A percentile compares a stretch with the other conserved stretches of the same genome.
Conservation (phyloP, 352 stramenopile species). For the Phytophthora colocasiae region DNA sequence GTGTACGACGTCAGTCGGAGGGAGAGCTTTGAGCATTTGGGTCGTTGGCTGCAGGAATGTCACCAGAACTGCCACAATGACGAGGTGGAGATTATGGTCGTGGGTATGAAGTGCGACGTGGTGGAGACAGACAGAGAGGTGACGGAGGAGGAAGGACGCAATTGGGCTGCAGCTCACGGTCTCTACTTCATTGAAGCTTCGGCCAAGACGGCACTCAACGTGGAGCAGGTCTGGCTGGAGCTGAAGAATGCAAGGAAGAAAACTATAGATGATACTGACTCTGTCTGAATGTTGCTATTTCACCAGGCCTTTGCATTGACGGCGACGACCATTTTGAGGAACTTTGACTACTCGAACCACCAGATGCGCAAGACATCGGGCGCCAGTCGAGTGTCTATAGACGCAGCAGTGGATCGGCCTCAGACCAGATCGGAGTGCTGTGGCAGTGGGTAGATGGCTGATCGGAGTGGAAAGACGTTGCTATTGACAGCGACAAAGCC, state of each 20-base stretch:
- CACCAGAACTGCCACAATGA: conserved; percentile 89
- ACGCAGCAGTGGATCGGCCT: conserved; percentile 31
- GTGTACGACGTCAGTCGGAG: conserved; percentile 88
- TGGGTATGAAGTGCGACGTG: conserved; percentile 88
- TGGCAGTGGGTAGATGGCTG: conserved; percentile 22
- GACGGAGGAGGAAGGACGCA: conserved; percentile 68
- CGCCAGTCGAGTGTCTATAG: conserved; percentile 50
- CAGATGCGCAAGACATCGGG: conserved; percentile 55
- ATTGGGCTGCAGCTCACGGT: conserved; percentile 63
- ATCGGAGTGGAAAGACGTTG: background rate
- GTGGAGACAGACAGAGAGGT: conserved; percentile 64
- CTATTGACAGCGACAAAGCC: background rate
- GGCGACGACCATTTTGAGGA: conserved; percentile 73
- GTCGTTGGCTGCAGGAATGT: conserved; percentile 83
- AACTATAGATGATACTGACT: too few relatives aligned
- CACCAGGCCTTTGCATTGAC: conserved; percentile 72
- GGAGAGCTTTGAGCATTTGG: conserved; percentile 83
- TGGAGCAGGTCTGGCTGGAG: conserved; percentile 62
- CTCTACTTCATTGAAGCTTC: conserved; percentile 89
- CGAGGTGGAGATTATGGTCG: conserved; percentile 85
- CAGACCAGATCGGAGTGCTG: conserved; percentile 50
- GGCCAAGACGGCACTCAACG: conserved; percentile 82
- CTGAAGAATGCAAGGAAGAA: too few relatives aligned
- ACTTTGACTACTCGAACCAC: conserved; percentile 78
- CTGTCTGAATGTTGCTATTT: conserved; percentile 4